Base-by-base conservation (phyloP, 2,329 filamentous ascomycete genomes). In the Arthrinium puccinioides region DNA sequence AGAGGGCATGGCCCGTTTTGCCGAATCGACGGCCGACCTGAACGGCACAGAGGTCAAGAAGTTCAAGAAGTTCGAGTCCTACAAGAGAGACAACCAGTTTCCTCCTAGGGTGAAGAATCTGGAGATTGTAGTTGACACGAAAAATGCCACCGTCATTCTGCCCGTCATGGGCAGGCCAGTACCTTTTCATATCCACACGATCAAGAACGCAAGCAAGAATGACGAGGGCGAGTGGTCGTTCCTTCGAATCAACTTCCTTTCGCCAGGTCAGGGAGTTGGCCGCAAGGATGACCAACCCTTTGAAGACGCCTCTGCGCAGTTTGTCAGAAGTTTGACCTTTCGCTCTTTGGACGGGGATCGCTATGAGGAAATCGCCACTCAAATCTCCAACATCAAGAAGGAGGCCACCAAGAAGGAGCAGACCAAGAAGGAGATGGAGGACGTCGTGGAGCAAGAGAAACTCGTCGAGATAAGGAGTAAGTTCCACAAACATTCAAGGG, bases 381-480 rank as follows among this genome's bases (percentile, higher is more conserved):
- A 94, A 55, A 97, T 98, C 51, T 90, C 87, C 9, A 92, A 96
- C 55, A 82, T 98, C 70, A 94, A 96, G 69, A 94, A 92, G 57
- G 87, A 90, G 49, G 81, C 86, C 5, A 78, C 87, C 28, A 89
- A 94, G 62, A 85, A 87, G 51, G 92, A 98, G 61, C 89, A 96
- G 54, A 90, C 96, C 63, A 96, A 97, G 78, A 98, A 98, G 67
- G 90, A 98, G 51, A 84, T 98, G 84, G 92, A 98, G 59, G 92
- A 98, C 61, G 92, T 98, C 16, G 89, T 98, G 6, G 92, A 97
- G 63, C 92, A 98, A 61, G 92, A 98, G 59, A 98, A 98, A 68
- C 78, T 98, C 36, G 72, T 94, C 49, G 89, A 96, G 57, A 89
- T 97, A 49, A 76, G 92, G 70, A 95, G 85, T 87, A 69, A 68